Percentiles rank a stretch among this genome's conserved stretches.
Evolutionary conservation across 2,329 filamentous ascomycete species (phyloP).

Genomic region (Fusarium cicatricum): DNA sequence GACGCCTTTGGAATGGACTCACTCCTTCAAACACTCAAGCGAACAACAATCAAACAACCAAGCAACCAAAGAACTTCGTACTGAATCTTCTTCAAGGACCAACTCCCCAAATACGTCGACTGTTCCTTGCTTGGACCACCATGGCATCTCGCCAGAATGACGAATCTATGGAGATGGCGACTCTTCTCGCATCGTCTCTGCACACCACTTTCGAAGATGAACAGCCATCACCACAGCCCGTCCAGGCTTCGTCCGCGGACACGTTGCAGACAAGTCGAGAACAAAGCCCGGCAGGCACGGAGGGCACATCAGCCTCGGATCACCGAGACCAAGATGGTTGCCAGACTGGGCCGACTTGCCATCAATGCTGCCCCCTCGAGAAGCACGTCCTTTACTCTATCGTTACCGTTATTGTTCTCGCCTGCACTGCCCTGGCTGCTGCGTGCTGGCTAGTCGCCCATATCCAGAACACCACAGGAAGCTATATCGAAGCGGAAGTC

Average conservation of each 20-base stretch:
- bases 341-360: not conserved
- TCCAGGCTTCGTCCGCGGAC: not conserved
- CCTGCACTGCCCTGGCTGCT: not conserved
- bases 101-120: too few relatives aligned
- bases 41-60: too few relatives aligned
- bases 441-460: conserved; percentile 16
- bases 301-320: not conserved
- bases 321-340: not conserved
- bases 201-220: too few relatives aligned
- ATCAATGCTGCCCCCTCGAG: not conserved
- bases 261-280: not conserved
- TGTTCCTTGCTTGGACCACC: too few relatives aligned
- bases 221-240: not conserved
- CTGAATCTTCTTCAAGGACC: too few relatives aligned
- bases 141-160: not conserved
- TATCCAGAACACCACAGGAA: conserved; percentile 3
- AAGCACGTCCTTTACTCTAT: conserved; percentile 25
- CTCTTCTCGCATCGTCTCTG: not conserved
- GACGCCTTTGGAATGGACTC: too few relatives aligned
- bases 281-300: not conserved
- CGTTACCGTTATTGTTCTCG: not conserved
- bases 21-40: too few relatives aligned
- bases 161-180: not conserved
- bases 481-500: conserved; percentile 14
- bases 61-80: too few relatives aligned